Evolutionary conservation across 1,284 basidiomycete genomes (phyloP), one percentile per base, ranked within the genome.

Genomic region (Ustilago trichophora): DNA sequence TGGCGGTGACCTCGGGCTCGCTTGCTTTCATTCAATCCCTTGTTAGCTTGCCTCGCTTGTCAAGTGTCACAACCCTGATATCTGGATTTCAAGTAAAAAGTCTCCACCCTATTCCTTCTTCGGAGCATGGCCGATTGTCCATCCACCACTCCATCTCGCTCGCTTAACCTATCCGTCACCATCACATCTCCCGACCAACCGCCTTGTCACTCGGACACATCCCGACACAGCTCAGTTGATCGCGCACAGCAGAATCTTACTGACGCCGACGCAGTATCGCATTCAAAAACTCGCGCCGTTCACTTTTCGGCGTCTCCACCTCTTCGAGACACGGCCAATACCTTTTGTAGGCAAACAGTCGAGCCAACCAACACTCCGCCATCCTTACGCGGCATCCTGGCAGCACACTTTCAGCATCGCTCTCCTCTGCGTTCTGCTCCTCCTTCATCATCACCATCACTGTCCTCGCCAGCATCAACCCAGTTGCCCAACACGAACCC

Each of bases 111-210:
- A n/a, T n/a, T 31, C 40, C 21, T 12, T 7, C 29, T 16, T 54
- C 51, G 51, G 58, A 62, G 58, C 37, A 62, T 62, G 58, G 31
- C 43, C 58, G 46, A 55, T 26, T 32, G 12, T 27, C 27, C 52
- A 22, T 15, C 27, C 25, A 35, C n/a, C n/a, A n/a, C n/a, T n/a
- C n/a, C n/a, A n/a, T n/a, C n/a, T n/a, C n/a, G n/a, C n/a, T n/a
- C n/a, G n/a, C n/a, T n/a, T n/a, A n/a, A n/a, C n/a, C n/a, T n/a
- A n/a, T n/a, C n/a, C n/a, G n/a, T n/a, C 32, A 44, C 19, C 48
- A 25, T 16, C 16, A 22, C 46, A 18, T 34, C 35, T 21, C 29
- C 37, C 35, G 42, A 19, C 13, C 32, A 50, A 35, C 10, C 45
- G 3, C 18, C 31, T 22, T 29, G 7, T 19, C 16, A 24, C 21